Evolutionary conservation across 1,284 basidiomycete species (phyloP).

Genomic region (Sphagnurus paluster): DNA sequence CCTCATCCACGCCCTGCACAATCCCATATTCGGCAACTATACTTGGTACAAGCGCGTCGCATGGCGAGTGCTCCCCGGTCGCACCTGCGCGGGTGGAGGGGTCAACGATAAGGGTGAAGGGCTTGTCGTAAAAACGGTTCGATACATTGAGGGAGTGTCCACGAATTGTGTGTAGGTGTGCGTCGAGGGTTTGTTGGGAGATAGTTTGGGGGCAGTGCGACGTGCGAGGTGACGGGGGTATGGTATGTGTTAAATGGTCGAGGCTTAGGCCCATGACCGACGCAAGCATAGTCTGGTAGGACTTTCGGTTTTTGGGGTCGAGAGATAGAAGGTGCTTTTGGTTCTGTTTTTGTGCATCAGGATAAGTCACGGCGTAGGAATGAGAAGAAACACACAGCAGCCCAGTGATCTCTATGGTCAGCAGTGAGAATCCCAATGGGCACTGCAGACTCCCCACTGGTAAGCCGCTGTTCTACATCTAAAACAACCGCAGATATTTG

Average conservation of each 20-base stretch:
- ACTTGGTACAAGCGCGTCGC: conserved; percentile 90
- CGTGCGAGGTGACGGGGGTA: conserved; percentile 37
- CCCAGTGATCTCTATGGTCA: conserved; percentile 85
- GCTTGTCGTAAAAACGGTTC: conserved; percentile 96
- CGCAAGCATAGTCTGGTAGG: conserved; percentile 65
- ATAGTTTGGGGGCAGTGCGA: conserved; percentile 40
- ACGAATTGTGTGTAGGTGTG: conserved; percentile 79
- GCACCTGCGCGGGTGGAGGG: conserved; percentile 85
- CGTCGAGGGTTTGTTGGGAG: conserved; percentile 54
- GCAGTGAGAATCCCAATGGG: conserved; percentile 77
- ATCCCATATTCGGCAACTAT: conserved; percentile 88
- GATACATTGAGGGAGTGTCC: conserved; percentile 63
- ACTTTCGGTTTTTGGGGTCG: conserved; percentile 62
- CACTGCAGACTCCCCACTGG: conserved; percentile 53
- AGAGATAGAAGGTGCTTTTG: conserved; percentile 70
- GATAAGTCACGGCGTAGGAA: neutral
- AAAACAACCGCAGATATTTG: conserved; percentile 65
- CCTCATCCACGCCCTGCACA: conserved; percentile 57
- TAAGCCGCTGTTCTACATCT: conserved; percentile 63
- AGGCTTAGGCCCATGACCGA: conserved; percentile 79
- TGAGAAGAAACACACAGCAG: conserved; percentile 51
- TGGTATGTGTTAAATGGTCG: conserved; percentile 56
- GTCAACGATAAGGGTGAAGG: conserved; percentile 83
- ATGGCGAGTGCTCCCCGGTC: conserved; percentile 91
- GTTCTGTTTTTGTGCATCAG: conserved; percentile 49